Evolutionary conservation across 2,329 filamentous ascomycete species (phyloP), one percentile per base, ranked within the genome.

Genomic region (Alternaria tenuissima): DNA sequence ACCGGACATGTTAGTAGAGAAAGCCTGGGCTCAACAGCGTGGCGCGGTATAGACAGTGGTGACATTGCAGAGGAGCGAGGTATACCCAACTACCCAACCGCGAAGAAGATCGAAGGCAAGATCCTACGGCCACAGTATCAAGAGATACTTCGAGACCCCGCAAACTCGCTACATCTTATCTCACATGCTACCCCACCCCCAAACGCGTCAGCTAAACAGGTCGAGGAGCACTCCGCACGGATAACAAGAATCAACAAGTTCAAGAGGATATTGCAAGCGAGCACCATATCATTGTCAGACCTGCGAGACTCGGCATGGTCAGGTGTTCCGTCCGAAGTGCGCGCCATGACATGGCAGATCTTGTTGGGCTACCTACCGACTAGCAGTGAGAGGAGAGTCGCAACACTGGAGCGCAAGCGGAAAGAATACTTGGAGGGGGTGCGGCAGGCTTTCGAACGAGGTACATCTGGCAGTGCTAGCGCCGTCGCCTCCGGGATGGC

Each of bases 291-390:
- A 2, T 81, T 98, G 3, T 83, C 90, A 18, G 94, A 98, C 54
- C 84, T 99, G 24, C 88, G 95, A 64, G 86, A 93, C 59, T 84
- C 93, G 32, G 93, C 95, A 30, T 99, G 96, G 95, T 95, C 94
- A 53, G 95, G 95, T 12, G 87, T 98, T 36, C 96, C 95, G 0
- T 90, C 93, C 70, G 96, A 99, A 81, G 93, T 99, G 18, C 92
- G 96, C 57, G 93, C 95, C 52, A 97, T 99, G 91, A 95, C 94
- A n/a, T 99, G 95, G 95, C 94, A 98, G 79, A 85, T 99, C 24
- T 85, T 99, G 20, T 87, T 99, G 24, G 95, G 94, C 59, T 99
- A 99, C 78, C 86, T 99, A 5, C 95, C 96, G 1, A 96, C 94
- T n/a, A 97, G 93, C 75, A 96, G 93, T 70, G 96, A 99, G 77